Evolutionary conservation across 2,329 filamentous ascomycete species (phyloP).

Genomic region (Aspergillaceae sp.): DNA sequence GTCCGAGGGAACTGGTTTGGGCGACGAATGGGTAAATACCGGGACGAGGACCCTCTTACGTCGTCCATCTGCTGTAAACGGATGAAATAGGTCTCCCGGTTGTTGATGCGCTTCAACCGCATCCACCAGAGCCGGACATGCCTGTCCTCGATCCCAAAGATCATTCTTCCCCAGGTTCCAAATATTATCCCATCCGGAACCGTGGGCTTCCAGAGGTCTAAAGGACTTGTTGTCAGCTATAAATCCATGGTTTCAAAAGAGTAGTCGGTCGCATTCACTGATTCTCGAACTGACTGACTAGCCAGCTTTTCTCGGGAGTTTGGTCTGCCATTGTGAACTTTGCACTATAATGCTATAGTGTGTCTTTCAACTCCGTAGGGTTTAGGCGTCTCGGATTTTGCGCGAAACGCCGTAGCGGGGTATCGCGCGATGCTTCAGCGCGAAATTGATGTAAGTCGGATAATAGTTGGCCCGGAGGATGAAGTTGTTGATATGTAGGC

Average conservation of each 20-base stretch:
- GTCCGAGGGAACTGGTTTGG: no score
- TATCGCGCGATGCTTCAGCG: no score
- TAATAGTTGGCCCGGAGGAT: no score
- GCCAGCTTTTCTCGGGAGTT: not conserved
- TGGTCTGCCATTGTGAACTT: not conserved
- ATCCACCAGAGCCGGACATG: slow-evolving; percentile 23
- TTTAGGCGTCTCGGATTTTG: no score
- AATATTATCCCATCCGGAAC: slow-evolving; percentile 20
- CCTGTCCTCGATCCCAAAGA: slow-evolving; percentile 25
- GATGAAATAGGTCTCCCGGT: slow-evolving; percentile 9
- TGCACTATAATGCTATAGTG: no score
- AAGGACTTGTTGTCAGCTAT: not conserved
- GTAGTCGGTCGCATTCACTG: not conserved
- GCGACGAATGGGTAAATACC: slow-evolving; percentile 5
- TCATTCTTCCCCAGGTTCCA: slow-evolving; percentile 17
- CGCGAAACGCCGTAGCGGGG: no score
- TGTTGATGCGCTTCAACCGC: slow-evolving; percentile 15
- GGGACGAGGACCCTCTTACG: slow-evolving; percentile 23
- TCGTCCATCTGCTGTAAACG: slow-evolving; percentile 9
- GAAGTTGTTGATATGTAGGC: no score
- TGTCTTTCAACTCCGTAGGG: no score
- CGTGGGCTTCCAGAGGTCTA: not conserved
- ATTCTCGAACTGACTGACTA: not conserved
- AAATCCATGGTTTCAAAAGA: not conserved
- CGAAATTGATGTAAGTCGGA: no score